Evolutionary conservation across 306 rosid species (phyloP), one percentile per base, ranked within the genome.

Genomic region (Cucurbita moschata): DNA sequence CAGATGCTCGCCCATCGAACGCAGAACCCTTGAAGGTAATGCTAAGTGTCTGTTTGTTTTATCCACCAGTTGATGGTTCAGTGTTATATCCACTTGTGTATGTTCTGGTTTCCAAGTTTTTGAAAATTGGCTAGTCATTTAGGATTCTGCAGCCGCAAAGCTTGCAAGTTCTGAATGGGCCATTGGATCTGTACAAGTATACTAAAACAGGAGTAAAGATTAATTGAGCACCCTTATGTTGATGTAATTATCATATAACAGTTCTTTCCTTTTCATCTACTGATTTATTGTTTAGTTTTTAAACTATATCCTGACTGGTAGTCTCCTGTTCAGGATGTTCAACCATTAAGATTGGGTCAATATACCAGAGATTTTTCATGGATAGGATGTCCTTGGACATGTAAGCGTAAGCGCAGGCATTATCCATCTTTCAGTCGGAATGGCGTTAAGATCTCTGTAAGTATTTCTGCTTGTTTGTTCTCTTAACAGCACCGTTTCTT

Each of bases 371-470:
- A 86, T 15, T 87, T 90, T 70, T 53, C 76, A 49, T 93, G 98
- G 98, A 51, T 83, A 70, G 98, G 96, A 56, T 77, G 81, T 43
- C 85, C 92, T 1, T 86, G 83, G 90, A 83, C 79, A 0, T 85
- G 96, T 72, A 82, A 80, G 81, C 89, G 87, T 64, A 88, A 81
- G 75, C 84, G 92, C 58, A 81, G 79, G 65, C 98, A 90, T 79
- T 90, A 87, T 53, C 78, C 82, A 56, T 83, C 90, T 9, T 90
- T 87, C 68, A 63, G 74, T 81, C 81, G 90, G 19, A 89, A 90
- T 5, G 84, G 88, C 46, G 83, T 88, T 79, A 79, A 83, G 78
- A 88, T 93, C 74, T 90, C 90, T 7, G 98, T 93, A 61, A 82
- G 96, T 78, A 37, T 7, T 72, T 8, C 62, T 70, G 0, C 10